Base-by-base conservation (phyloP, 148 eudicot genomes). In the Mesembryanthemum crystallinum region DNA sequence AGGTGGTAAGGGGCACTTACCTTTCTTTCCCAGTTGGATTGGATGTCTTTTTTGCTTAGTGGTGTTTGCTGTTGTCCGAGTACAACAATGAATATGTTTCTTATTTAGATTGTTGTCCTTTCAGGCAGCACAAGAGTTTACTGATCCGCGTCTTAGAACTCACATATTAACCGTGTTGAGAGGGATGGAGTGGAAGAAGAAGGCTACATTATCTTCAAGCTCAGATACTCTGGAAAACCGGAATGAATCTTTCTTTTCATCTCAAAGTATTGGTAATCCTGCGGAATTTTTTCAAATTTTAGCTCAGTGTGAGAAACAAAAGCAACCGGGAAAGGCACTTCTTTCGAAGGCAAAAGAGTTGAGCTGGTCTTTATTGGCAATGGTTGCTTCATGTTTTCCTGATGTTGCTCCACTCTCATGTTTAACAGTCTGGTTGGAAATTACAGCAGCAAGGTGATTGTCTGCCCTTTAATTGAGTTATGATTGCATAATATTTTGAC, bases 361-460 rank as follows among this genome's bases (percentile, higher is more conserved):
- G 90, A 80, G 90, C 85, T 94, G 97, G 98, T 89, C 98, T 79
- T 82, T 92, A 78, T 82, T 94, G 87, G 97, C 98, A 29, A 86
- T 90, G 87, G 78, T 90, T 71, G 98, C 98, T 13, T 90, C 98
- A 67, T 94, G 98, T 74, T 94, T 92, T 82, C 88, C 97, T 61
- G 97, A 92, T 86, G 96, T 92, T 66, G 88, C 92, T 79, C 87
- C 95, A 67, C 80, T 90, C 73, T 86, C 92, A 45, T 92, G 98
- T 90, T 79, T 94, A 76, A 86, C 98, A 23, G 86, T 85, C 63
- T 94, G 98, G 98, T 88, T 94, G 75, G 98, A 92, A 84, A 94
- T 92, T 74, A 94, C 97, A 74, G 95, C 93, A 25, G 90, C 98
- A 82, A 94, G 97, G 98, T 94, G 74, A 57, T 69, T 57, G 20